A percentile compares a stretch with the other conserved stretches of the same genome.
Evolutionary conservation across 441 rosid species (phyloP).

Genomic region (Aleurites moluccanus): DNA sequence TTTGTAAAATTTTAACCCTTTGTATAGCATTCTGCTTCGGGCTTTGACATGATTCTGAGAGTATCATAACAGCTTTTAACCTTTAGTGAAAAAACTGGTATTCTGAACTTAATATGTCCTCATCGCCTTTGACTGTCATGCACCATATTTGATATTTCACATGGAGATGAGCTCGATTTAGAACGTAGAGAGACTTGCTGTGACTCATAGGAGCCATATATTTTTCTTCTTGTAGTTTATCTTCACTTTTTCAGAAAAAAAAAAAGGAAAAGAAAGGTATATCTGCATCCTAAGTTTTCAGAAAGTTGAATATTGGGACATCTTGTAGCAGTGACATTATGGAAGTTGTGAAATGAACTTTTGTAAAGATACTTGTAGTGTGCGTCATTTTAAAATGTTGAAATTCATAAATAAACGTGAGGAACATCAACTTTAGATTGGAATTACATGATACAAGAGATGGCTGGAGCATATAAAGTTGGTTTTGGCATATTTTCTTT

Average conservation of each 20-base stretch:
- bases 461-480: neutral
- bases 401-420: neutral
- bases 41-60: neutral
- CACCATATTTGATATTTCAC: too few relatives aligned
- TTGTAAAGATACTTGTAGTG: neutral
- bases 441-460: neutral
- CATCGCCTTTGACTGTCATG: neutral
- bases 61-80: neutral
- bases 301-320: neutral
- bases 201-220: neutral
- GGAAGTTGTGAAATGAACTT: neutral
- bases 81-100: too few relatives aligned
- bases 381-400: neutral
- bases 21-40: neutral
- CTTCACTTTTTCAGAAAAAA: too few relatives aligned
- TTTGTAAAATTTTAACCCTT: too few relatives aligned
- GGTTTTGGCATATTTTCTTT: neutral
- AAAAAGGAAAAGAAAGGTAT: neutral
- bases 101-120: neutral
- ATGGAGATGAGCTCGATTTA: neutral
- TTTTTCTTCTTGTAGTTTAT: neutral
- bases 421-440: too few relatives aligned
- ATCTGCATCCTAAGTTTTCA: neutral
- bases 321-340: neutral
- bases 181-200: neutral